Conservation (phyloP, 2,329 filamentous ascomycete species). For the Davidsoniella virescens region DNA sequence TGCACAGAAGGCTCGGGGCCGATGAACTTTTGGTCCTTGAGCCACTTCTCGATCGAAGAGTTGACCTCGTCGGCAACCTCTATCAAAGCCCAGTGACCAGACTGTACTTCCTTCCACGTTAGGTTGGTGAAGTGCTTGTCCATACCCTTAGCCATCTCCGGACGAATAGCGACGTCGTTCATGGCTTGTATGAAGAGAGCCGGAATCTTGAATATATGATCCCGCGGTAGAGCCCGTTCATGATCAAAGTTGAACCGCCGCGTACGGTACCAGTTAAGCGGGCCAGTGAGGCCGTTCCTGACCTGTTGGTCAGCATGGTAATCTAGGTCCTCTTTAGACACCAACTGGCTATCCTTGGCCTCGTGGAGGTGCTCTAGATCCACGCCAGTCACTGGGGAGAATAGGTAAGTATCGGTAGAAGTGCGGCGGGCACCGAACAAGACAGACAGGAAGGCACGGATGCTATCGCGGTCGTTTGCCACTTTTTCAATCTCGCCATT, state of each 20-base stretch:
- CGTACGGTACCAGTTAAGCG: slow-evolving; percentile 79
- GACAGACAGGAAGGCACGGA: slow-evolving; percentile 53
- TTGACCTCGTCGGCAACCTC: slow-evolving; percentile 60
- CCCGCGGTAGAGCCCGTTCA: slow-evolving; percentile 42
- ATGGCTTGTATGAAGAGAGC: slow-evolving; percentile 60
- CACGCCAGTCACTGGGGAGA: slow-evolving; percentile 42
- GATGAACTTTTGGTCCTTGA: slow-evolving; percentile 27
- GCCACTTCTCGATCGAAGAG: slow-evolving; percentile 47
- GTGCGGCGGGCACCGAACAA: slow-evolving; percentile 44
- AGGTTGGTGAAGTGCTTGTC: slow-evolving; percentile 47
- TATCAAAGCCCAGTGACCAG: slow-evolving; percentile 70
- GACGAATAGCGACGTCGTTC: slow-evolving; percentile 55
- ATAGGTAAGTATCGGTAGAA: slow-evolving; percentile 25
- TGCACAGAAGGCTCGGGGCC: slow-evolving; percentile 18
- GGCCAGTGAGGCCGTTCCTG: slow-evolving; percentile 59
- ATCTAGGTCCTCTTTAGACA: slow-evolving; percentile 55
- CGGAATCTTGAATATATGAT: slow-evolving; percentile 36
- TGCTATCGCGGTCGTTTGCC: slow-evolving; percentile 40
- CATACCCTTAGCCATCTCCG: slow-evolving; percentile 57
- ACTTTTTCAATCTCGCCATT: slow-evolving; percentile 47
- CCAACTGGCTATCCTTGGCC: slow-evolving; percentile 42
- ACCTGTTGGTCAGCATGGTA: slow-evolving; percentile 60
- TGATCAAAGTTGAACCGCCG: slow-evolving; percentile 59
- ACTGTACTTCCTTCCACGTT: slow-evolving; percentile 47
- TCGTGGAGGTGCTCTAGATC: slow-evolving; percentile 43